A percentile compares a stretch with the other conserved stretches of the same genome.
phyloP scores from a whole-genome alignment of 2,329 filamentous ascomycete genomes.

The Phialocephala subalpina region DNA sequence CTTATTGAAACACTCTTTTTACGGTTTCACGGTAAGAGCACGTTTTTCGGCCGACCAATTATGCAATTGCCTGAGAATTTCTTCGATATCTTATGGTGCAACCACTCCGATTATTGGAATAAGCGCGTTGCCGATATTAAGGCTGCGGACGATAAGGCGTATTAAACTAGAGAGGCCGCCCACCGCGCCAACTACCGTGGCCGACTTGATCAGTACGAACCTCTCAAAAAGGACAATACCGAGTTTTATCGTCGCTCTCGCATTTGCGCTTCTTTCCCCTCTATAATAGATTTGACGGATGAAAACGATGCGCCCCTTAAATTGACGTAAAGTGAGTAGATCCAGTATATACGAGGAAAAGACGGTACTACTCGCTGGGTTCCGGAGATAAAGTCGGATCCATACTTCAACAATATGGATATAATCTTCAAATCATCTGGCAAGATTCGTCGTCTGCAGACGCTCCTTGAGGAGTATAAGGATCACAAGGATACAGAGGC shows the following conservation, averaged over 20 bases:
- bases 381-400: no score
- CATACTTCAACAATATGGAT: background rate
- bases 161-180: background rate
- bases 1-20: no score
- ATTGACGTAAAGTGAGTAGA: no score
- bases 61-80: no score
- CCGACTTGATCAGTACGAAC: background rate
- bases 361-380: no score
- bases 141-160: background rate
- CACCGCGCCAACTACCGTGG: background rate
- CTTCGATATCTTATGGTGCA: no score
- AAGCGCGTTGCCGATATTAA: background rate
- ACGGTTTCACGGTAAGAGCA: no score
- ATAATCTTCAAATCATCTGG: background rate
- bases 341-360: no score
- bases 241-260: background rate
- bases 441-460: background rate
- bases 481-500: background rate
- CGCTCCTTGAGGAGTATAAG: background rate
- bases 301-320: no score
- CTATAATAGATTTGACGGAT: no score
- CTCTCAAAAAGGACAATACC: background rate
- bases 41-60: no score
- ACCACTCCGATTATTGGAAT: no score
- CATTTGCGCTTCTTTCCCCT: background rate